phyloP scores from a whole-genome alignment of 2,329 filamentous ascomycete genomes.

The Aspergillus sp. region DNA sequence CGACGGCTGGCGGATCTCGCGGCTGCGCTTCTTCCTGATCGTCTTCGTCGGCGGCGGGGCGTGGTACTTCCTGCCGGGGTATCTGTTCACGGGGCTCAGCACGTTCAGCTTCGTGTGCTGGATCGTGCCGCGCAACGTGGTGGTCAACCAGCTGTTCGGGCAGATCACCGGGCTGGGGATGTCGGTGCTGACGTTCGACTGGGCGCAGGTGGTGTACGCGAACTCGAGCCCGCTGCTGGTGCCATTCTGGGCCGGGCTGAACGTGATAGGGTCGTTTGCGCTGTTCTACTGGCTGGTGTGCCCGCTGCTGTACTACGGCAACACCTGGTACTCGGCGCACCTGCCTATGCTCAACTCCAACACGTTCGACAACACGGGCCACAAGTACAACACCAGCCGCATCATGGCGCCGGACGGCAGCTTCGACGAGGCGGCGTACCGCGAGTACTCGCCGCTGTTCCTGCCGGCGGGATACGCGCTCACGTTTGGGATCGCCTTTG shows the following conservation, averaged over 20 bases:
- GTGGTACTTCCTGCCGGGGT: slow-evolving; percentile 47
- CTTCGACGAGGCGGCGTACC: slow-evolving; percentile 53
- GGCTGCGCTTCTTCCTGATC: slow-evolving; percentile 28
- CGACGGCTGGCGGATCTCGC: slow-evolving; percentile 35
- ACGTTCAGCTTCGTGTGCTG: slow-evolving; percentile 64
- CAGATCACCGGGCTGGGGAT: slow-evolving; percentile 58
- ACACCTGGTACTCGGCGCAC: slow-evolving; percentile 49
- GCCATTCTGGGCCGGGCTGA: slow-evolving; percentile 42
- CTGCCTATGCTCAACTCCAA: slow-evolving; percentile 53
- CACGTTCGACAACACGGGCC: slow-evolving; percentile 56
- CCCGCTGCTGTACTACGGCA: slow-evolving; percentile 42
- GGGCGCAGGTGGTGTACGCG: slow-evolving; percentile 62
- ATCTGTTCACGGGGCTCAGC: slow-evolving; percentile 58
- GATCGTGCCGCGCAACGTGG: slow-evolving; percentile 57
- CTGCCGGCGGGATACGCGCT: slow-evolving; percentile 50
- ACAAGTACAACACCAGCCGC: slow-evolving; percentile 50
- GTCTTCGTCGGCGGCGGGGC: slow-evolving; percentile 22
- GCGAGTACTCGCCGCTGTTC: slow-evolving; percentile 56
- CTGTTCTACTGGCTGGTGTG: slow-evolving; percentile 38
- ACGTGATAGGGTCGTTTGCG: slow-evolving; percentile 37
- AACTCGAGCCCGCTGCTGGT: slow-evolving; percentile 59
- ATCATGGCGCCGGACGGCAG: slow-evolving; percentile 48
- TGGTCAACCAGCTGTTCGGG: slow-evolving; percentile 65
- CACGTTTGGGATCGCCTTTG: slow-evolving; percentile 55
- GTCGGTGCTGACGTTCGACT: slow-evolving; percentile 64